A percentile compares a stretch with the other conserved stretches of the same genome.
phyloP scores from a whole-genome alignment of 2,329 filamentous ascomycete genomes.

The Penicillium sp. region DNA sequence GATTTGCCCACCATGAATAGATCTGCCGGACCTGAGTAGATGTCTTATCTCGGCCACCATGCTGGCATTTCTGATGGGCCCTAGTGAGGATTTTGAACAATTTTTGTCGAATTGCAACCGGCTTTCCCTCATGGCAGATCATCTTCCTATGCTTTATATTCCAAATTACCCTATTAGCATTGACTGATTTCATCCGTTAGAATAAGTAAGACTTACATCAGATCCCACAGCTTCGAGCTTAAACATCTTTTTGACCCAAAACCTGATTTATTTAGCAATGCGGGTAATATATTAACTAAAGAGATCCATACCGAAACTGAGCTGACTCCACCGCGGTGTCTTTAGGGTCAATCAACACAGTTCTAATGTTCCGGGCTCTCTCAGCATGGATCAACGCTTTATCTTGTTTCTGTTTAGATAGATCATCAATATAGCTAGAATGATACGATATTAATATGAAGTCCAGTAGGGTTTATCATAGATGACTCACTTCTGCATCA shows the following conservation, averaged over 20 bases:
- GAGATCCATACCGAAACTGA: constrained; percentile 46
- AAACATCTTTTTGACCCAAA: constrained; percentile 57
- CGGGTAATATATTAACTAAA: no score
- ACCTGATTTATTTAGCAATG: constrained; percentile 31
- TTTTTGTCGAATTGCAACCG: constrained; percentile 53
- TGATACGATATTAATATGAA: background rate
- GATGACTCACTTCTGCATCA: constrained; percentile 44
- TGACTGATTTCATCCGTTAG: background rate
- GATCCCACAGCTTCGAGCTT: constrained; percentile 44
- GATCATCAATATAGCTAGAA: constrained; percentile 49
- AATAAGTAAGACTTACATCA: constrained; percentile 34
- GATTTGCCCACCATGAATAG: constrained; percentile 49
- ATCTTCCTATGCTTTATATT: constrained; percentile 37
- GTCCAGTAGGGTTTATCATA: no score
- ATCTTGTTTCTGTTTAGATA: constrained; percentile 54
- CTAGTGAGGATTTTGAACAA: constrained; percentile 52
- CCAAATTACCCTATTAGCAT: constrained; percentile 1
- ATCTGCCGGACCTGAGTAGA: constrained; percentile 50
- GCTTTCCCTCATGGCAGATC: constrained; percentile 53
- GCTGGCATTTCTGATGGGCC: constrained; percentile 52
- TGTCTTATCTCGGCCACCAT: constrained; percentile 54
- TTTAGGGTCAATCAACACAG: constrained; percentile 50
- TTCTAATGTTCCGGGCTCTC: constrained; percentile 49
- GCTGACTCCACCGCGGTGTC: constrained; percentile 52
- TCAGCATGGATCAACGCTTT: constrained; percentile 52